Evolutionary conservation across 257 asterid genomes (phyloP), one percentile per base, ranked within the genome.

Genomic region (Nicotiana undulata): DNA sequence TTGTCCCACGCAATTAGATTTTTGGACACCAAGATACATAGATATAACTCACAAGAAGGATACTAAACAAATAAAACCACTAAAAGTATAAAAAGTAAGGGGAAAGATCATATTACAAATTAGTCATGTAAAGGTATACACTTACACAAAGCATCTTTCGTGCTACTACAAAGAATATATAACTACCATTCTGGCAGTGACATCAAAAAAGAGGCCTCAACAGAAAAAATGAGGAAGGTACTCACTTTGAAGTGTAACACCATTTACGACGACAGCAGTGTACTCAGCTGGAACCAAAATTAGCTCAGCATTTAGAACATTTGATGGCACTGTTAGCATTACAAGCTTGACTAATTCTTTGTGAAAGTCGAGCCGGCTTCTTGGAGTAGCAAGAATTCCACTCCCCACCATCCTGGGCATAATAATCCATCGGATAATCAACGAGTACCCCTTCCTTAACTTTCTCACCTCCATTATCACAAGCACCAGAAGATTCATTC

Each of bases 391-490:
- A 85, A 64, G 99, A 92, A 82, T 90, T 95, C 98, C 98, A 95
- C 40, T 89, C 94, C 81, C 99, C 99, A 11, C 99, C 99, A 87
- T 92, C 97, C 86, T 89, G 97, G 16, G 98, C 88, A 89, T 95
- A 93, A 86, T 95, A 95, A 89, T 95, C 99, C 99, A 95, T 95
- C 0, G 97, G 98, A 84, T 95, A 93, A 87, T 90, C 97, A 82
- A 87, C 92, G 20, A 68, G 87, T 0, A 22, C 68, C 74, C 67
- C 87, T 66, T 59, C 82, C 66, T 79, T 74, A 60, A 77, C 90
- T 46, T 83, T 68, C 81, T 24, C 86, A 63, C 81, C 82, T 15
- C 20, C 86, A 82, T 84, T 70, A 46, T 81, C 85, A 68, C 83
- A 11, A 3, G 32, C 65, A 70, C 96, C 89, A 76, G 90, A 90